These are phyloP conservation scores for Diaporthe ampelina DNA, from an alignment of 2,329 filamentous ascomycete genomes.

Conservation along the genomic window DNA sequence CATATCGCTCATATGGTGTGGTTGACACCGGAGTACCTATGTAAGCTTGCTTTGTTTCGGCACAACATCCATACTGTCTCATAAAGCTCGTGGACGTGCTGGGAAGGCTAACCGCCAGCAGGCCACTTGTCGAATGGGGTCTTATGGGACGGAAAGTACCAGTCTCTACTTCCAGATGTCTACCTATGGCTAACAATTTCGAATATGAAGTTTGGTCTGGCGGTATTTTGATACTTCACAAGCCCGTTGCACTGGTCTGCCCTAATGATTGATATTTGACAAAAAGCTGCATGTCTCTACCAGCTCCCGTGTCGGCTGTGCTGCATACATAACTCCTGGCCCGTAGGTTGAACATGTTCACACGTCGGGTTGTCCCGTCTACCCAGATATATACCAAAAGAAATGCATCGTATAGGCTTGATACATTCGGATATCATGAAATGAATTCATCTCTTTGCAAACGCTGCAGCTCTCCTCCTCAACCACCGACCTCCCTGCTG, in stretches of 20 bases:
- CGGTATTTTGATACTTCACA: background rate
- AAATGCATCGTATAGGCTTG: constrained; percentile 33
- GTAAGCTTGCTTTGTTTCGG: background rate
- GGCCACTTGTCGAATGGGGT: background rate
- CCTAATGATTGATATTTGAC: constrained; percentile 7
- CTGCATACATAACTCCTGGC: background rate
- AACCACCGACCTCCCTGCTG: background rate
- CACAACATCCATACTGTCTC: background rate
- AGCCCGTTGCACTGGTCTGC: background rate
- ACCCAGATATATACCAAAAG: constrained; percentile 33
- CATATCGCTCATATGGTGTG: background rate
- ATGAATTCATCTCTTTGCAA: constrained; percentile 31
- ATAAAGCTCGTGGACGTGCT: background rate
- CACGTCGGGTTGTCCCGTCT: constrained; percentile 18
- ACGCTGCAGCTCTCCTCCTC: constrained; percentile 1
- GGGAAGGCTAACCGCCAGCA: background rate
- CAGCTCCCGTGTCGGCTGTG: constrained; percentile 1
- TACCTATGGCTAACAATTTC: background rate
- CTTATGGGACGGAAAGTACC: background rate
- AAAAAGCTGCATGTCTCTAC: background rate
- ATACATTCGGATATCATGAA: constrained; percentile 41
- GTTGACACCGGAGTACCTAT: too few relatives aligned
- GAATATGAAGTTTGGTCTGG: too few relatives aligned
- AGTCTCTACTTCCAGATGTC: background rate
- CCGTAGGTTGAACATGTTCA: constrained; percentile 15